Base-by-base conservation (phyloP, 352 stramenopile species). In the Phytophthora hibernalis region DNA sequence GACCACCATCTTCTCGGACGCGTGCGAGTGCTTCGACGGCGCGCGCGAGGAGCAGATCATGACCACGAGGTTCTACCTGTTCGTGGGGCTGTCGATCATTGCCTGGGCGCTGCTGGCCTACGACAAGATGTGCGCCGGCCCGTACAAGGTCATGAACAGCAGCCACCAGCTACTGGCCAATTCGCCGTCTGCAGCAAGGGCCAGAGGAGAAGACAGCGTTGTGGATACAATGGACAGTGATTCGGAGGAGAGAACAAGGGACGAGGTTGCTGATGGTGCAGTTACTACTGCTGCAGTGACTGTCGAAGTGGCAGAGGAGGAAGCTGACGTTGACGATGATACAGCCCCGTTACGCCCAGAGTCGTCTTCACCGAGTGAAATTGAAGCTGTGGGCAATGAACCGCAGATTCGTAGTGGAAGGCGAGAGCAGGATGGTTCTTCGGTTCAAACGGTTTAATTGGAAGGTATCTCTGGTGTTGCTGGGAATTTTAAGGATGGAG, bases 131-230 rank as follows among this genome's bases (percentile, higher is more conserved):
- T 93, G 84, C 30, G 68, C 70, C 1, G 80, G 80, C 0, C 82
- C 82, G 6, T 91, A 91, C 72, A 93, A 93, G 68, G 76, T 93
- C 60, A 86, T 85, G 68, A 91, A 93, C 72, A 92, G 84, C 63
- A 90, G 79, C 55, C 84, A 85, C 45, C 77, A 90, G 56, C 64
- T 83, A 54, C 71, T 92, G 28, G 77, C 83, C 12, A 82, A 68
- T 62, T 83, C 82, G 8, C 83, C 82, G 12, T 87, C 82, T 3
- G 76, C 72, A 6, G 83, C 64, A 21, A 64, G 52, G 18, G 43
- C 58, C 16, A 68, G 66, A 48, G 60, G 49, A 13, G 59, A 68
- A 33, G 52, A 72, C 44, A 72, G 60, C 30, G 68, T 63, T 1
- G 49, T 75, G 18, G 54, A 64, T 35, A 74, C 69, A 31, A 65